Conservation (phyloP, 2,329 filamentous ascomycete genomes). For the Sporothrix protearum region DNA sequence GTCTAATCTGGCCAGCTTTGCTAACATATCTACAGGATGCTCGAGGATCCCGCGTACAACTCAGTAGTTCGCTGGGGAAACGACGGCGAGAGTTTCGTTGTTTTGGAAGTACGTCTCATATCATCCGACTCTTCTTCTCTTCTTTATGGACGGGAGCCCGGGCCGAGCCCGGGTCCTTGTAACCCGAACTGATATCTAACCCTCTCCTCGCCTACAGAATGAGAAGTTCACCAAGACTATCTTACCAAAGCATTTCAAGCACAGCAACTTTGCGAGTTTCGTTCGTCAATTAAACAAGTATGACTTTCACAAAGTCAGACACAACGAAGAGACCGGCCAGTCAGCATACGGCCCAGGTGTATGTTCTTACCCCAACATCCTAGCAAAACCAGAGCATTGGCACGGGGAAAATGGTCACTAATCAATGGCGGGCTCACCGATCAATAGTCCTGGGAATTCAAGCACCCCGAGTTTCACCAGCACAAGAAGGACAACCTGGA, state of each 20-base stretch:
- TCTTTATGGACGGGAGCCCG: too few relatives aligned
- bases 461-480: constrained; percentile 91
- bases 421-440: constrained; percentile 17
- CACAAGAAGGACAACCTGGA: constrained; percentile 96
- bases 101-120: constrained; percentile 70
- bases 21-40: constrained; percentile 62
- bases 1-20: not conserved
- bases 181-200: not conserved
- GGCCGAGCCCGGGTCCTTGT: not conserved
- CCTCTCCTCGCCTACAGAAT: constrained; percentile 57
- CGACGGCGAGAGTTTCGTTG: constrained; percentile 92
- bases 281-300: constrained; percentile 62
- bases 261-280: constrained; percentile 97
- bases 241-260: constrained; percentile 97
- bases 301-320: constrained; percentile 93
- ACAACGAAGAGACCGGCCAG: constrained; percentile 79
- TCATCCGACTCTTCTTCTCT: not conserved
- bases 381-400: too few relatives aligned
- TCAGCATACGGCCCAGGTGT: constrained; percentile 80
- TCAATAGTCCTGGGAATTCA: constrained; percentile 84
- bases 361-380: constrained; percentile 25
- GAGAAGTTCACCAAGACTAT: constrained; percentile 98
- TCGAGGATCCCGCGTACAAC: constrained; percentile 90
- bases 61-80: constrained; percentile 95
- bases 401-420: not conserved